A percentile compares a stretch with the other conserved stretches of the same genome.
Conservation (phyloP, 2,329 filamentous ascomycete genomes). For the Penicillium crustosum region DNA sequence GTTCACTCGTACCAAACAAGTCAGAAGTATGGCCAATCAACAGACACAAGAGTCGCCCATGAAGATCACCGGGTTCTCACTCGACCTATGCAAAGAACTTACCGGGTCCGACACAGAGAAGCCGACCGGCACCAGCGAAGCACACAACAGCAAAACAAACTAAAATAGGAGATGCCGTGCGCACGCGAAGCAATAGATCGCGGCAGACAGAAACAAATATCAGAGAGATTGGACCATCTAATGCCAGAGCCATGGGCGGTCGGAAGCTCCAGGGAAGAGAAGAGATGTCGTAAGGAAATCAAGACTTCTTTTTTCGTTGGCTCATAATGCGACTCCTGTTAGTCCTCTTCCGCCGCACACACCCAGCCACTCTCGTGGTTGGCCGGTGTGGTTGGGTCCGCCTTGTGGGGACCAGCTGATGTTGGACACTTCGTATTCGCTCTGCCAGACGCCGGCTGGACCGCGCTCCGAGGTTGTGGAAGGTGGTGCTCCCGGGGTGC, state of each 20-base stretch:
- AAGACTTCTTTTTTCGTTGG: constrained; percentile 12
- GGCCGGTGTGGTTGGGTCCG: constrained; percentile 35
- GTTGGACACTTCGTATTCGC: constrained; percentile 49
- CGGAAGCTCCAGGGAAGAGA: constrained; percentile 4
- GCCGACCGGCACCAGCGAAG: not conserved
- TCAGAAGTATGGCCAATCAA: constrained; percentile 17
- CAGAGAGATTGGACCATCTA: constrained; percentile 19
- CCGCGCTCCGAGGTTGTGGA: constrained; percentile 44
- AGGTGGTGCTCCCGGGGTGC: constrained; percentile 25
- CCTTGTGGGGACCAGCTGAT: constrained; percentile 49
- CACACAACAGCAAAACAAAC: not conserved
- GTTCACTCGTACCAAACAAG: constrained; percentile 34
- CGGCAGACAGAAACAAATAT: constrained; percentile 1
- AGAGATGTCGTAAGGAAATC: constrained; percentile 6
- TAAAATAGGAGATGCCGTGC: not conserved
- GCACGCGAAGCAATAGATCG: not conserved
- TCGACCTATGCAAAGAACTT: not conserved
- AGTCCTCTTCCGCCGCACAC: constrained; percentile 48
- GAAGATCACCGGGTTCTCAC: not conserved
- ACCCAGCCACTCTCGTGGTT: constrained; percentile 44
- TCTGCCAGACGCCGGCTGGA: constrained; percentile 48
- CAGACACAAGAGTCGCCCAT: not conserved
- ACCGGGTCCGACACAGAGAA: not conserved
- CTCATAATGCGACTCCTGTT: constrained; percentile 46
- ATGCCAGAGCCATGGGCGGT: constrained; percentile 15